A percentile compares a stretch with the other conserved stretches of the same genome.
Evolutionary conservation across 768 basidiomycete species (phyloP).

Genomic region (Epithele typhae): DNA sequence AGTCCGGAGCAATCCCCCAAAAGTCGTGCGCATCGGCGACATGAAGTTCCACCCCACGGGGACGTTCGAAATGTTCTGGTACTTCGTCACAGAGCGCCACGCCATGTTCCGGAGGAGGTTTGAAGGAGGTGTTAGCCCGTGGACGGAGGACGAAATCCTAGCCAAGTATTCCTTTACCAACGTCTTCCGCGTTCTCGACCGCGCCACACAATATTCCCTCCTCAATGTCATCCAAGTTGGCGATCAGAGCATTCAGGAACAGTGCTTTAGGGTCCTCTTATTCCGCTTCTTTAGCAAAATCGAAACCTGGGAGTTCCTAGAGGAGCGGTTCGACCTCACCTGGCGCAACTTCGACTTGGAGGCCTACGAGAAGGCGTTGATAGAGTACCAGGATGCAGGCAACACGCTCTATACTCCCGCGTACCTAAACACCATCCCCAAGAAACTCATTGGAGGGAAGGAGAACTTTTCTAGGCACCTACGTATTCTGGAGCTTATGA

Average conservation of each 20-base stretch:
- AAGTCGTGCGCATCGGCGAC: slow-evolving; percentile 20
- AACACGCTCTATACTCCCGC: slow-evolving; percentile 60
- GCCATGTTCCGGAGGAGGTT: slow-evolving; percentile 24
- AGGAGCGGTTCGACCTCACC: slow-evolving; percentile 46
- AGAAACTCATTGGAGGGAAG: slow-evolving; percentile 45
- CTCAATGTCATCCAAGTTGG: slow-evolving; percentile 67
- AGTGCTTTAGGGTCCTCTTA: slow-evolving; percentile 67
- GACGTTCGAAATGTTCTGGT: slow-evolving; percentile 28
- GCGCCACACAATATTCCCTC: slow-evolving; percentile 64
- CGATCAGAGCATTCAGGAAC: slow-evolving; percentile 51
- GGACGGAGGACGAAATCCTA: slow-evolving; percentile 65
- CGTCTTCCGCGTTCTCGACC: slow-evolving; percentile 70
- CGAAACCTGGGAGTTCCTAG: slow-evolving; percentile 66
- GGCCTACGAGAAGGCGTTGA: slow-evolving; percentile 50
- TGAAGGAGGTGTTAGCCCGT: slow-evolving; percentile 31
- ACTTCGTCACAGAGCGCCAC: slow-evolving; percentile 29
- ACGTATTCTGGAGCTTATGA: slow-evolving; percentile 37
- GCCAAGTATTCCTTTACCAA: slow-evolving; percentile 62
- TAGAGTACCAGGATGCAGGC: slow-evolving; percentile 18
- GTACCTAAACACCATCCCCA: slow-evolving; percentile 69
- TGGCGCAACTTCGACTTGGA: slow-evolving; percentile 55
- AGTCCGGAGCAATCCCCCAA: slow-evolving; percentile 9
- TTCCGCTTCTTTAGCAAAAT: slow-evolving; percentile 72
- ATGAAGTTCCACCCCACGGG: slow-evolving; percentile 18
- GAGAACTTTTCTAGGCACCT: slow-evolving; percentile 58